These are phyloP conservation scores for Colletotrichum sp. DNA, from an alignment of 2,329 filamentous ascomycete genomes.

Conservation along the genomic window DNA sequence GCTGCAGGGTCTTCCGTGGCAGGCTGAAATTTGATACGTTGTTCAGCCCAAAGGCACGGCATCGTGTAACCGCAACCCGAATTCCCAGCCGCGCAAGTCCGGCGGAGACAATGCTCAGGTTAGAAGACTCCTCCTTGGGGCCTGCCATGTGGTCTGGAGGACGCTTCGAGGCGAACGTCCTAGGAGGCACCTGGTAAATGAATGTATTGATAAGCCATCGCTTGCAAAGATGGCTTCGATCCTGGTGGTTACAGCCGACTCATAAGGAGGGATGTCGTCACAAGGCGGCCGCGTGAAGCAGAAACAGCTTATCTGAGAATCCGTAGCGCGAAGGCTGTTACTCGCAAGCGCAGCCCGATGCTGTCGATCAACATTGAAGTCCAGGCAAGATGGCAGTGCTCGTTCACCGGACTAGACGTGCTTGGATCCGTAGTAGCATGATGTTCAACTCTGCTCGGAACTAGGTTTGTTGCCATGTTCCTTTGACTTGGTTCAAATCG, in stretches of 20 bases:
- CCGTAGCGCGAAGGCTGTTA: not conserved
- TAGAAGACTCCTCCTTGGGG: not conserved
- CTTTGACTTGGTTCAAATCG: not conserved
- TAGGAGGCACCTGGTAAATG: not conserved
- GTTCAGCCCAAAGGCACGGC: not conserved
- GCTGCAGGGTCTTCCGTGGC: slow-evolving; percentile 10
- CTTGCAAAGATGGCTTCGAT: not conserved
- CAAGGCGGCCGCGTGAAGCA: not conserved
- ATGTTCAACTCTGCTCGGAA: not conserved
- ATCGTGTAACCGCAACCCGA: not conserved
- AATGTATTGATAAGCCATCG: not conserved
- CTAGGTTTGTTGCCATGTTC: not conserved
- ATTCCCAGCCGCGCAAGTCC: not conserved
- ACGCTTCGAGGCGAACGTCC: not conserved
- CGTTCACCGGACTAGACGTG: not conserved
- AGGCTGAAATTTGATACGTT: slow-evolving; percentile 1
- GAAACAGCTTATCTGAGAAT: not conserved
- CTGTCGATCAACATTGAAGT: not conserved
- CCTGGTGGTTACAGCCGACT: not conserved
- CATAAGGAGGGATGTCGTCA: not conserved
- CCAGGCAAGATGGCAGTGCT: not conserved
- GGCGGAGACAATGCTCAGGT: not conserved
- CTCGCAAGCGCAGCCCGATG: not conserved
- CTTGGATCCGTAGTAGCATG: not conserved
- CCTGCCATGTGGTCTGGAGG: not conserved